These are phyloP conservation scores for Eleusine indica DNA, from an alignment of 176 grass and related monocot genomes.

Conservation along the genomic window DNA sequence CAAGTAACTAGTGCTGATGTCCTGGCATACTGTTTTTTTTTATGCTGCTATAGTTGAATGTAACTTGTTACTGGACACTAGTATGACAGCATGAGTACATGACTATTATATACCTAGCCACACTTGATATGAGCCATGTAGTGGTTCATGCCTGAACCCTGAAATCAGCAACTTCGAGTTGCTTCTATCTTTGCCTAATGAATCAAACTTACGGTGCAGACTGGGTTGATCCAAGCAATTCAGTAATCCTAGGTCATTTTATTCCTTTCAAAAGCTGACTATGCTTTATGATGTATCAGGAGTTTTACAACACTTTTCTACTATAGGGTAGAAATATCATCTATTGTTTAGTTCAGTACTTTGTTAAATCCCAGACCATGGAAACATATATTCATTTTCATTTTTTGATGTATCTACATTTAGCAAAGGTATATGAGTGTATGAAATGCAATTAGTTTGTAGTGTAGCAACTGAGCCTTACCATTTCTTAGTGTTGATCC, in stretches of 20 bases:
- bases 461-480: conserved; percentile 6
- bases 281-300: conserved; percentile 11
- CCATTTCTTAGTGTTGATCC: neutral
- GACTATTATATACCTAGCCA: conserved; percentile 15
- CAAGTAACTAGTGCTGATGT: conserved; percentile 11
- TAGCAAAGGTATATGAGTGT: neutral
- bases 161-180: conserved; percentile 10
- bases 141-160: neutral
- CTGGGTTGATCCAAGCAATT: conserved; percentile 19
- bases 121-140: conserved; percentile 13
- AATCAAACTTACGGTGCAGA: conserved; percentile 17
- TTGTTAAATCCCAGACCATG: conserved; percentile 2
- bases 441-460: neutral
- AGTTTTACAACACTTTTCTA: conserved; percentile 11
- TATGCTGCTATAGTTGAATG: conserved; percentile 4
- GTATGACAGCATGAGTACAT: conserved; percentile 1
- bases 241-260: conserved; percentile 3
- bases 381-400: neutral
- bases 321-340: conserved; percentile 8
- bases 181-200: conserved; percentile 20
- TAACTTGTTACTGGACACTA: conserved; percentile 26
- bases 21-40: neutral
- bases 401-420: neutral
- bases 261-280: conserved; percentile 4
- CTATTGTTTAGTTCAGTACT: neutral